Evolutionary conservation across 2,329 filamentous ascomycete genomes (phyloP).

Genomic region (Apiospora hydei): DNA sequence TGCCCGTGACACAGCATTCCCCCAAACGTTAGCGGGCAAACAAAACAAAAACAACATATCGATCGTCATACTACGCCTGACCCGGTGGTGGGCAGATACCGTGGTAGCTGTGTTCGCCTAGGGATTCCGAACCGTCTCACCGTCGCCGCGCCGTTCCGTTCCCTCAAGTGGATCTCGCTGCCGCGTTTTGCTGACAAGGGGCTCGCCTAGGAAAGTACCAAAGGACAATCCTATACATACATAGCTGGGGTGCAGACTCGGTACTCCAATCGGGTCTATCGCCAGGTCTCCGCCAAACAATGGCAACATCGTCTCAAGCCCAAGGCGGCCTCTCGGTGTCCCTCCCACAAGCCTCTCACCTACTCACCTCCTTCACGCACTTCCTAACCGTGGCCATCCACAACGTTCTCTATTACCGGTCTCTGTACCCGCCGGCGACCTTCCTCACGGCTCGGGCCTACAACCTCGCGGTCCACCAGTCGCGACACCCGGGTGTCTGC

Average conservation of each 20-base stretch:
- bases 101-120: background rate
- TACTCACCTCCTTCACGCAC: constrained; percentile 75
- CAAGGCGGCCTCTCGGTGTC: constrained; percentile 39
- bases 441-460: constrained; percentile 84
- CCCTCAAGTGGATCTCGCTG: constrained; percentile 1
- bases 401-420: constrained; percentile 83
- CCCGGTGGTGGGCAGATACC: background rate
- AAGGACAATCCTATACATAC: background rate
- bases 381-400: constrained; percentile 87
- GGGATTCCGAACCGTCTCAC: background rate
- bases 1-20: constrained; percentile 2
- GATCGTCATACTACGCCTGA: background rate
- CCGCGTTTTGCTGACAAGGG: background rate
- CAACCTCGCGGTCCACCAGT: constrained; percentile 85
- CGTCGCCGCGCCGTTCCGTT: background rate
- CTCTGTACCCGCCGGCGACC: constrained; percentile 77
- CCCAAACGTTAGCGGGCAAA: background rate
- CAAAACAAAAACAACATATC: background rate
- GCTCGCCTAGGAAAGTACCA: background rate
- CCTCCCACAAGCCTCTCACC: constrained; percentile 54
- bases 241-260: background rate
- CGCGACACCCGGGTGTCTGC: constrained; percentile 84
- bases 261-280: background rate
- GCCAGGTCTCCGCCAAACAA: constrained; percentile 8
- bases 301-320: constrained; percentile 25